A percentile compares a stretch with the other conserved stretches of the same genome.
Conservation (phyloP, 2,329 filamentous ascomycete species). For the Fusarium pseudocircinatum region DNA sequence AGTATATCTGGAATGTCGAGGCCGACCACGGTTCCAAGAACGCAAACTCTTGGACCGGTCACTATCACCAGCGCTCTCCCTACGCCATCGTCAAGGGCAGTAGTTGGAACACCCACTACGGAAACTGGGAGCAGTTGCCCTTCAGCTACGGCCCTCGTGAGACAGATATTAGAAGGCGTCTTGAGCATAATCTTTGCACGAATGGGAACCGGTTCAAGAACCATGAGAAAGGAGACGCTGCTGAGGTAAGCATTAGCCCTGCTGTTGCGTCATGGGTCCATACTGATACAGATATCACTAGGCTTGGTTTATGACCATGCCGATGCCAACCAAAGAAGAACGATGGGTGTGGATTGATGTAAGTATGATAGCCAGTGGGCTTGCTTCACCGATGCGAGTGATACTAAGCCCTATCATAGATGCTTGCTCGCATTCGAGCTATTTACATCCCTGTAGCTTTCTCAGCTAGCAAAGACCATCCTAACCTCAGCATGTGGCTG, state of each 20-base stretch:
- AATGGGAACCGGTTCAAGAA: neutral
- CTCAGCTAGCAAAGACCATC: neutral
- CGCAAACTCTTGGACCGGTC: neutral
- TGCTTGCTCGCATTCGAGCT: neutral
- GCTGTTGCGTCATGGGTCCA: fast-evolving
- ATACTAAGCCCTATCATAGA: neutral
- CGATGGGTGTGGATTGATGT: neutral
- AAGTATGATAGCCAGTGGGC: neutral
- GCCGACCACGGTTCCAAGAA: neutral
- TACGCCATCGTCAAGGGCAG: neutral
- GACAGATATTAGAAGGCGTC: neutral
- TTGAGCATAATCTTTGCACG: neutral
- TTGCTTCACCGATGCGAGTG: fast-evolving
- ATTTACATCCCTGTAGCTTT: neutral
- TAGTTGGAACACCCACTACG: neutral
- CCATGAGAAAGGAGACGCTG: neutral
- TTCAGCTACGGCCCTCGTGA: neutral
- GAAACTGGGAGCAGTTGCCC: neutral
- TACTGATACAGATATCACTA: neutral
- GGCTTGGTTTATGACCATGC: neutral
- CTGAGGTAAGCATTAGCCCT: neutral
- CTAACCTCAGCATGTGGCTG: neutral
- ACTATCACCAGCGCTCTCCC: neutral
- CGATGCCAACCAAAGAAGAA: neutral
- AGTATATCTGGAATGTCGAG: neutral